Evolutionary conservation across 768 basidiomycete species (phyloP), one percentile per base, ranked within the genome.

Genomic region (Baorangia bicolor): DNA sequence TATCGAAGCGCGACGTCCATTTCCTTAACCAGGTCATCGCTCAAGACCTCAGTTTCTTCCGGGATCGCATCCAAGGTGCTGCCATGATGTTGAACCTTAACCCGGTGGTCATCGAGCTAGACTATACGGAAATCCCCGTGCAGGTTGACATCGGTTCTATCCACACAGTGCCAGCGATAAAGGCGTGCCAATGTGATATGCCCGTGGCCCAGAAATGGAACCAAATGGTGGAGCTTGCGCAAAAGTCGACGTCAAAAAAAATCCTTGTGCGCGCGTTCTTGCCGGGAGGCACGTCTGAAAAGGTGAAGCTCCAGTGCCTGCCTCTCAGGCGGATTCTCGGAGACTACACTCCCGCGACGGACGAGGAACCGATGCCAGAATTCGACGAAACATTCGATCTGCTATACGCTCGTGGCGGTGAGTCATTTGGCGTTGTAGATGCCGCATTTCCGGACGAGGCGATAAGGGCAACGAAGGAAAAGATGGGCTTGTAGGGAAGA

Each of bases 241-340:
- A 58, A 23, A 65, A 59, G 38, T 58, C 68, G 44, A 23, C 55
- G 11, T 52, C 55, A 21, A 68, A 55, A 21, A 58, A 51, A 16
- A 28, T 72, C 23, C 64, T 72, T 31, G 54, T 72, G 21, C 68
- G 68, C 38, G 64, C 70, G 23, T 60, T 72, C 45, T 57, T 69
- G 12, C 68, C 68, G 7, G 61, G 57, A 8, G 69, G 69, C 28
- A 58, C 55, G 13, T 60, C 61, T 5, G 54, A 58, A 8, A 72
- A 58, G 31, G 61, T 70, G 23, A 66, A 66, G 31, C 51, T 70
- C 30, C 70, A 66, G 35, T 61, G 64, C 21, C 44, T 64, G 25
- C 64, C 69, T 42, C 55, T 70, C 37, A 56, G 56, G 21, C 53
- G 57, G 39, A 20, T 64, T 20, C 37, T 68, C 21, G 56, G 49